Conservation (phyloP, 148 eudicot species). For the Rhododendron williamsianum region DNA sequence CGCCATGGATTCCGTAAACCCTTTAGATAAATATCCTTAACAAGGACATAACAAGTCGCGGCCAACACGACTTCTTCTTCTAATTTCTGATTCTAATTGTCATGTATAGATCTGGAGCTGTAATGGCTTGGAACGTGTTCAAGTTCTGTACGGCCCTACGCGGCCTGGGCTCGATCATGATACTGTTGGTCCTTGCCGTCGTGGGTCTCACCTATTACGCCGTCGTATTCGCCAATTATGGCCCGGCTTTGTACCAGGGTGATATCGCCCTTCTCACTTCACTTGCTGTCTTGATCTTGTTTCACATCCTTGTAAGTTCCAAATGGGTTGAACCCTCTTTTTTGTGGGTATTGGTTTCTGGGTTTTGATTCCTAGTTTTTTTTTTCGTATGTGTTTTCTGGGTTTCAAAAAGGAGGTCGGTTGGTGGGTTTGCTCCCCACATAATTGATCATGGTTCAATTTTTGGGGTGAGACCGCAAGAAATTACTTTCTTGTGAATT, state of each 20-base stretch:
- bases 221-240: constrained; percentile 71
- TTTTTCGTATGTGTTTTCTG: background rate
- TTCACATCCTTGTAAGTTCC: constrained; percentile 54
- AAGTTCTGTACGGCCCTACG: constrained; percentile 79
- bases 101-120: constrained; percentile 73
- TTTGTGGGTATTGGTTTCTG: background rate
- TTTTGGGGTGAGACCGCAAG: background rate
- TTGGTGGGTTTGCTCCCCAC: background rate
- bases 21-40: background rate
- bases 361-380: background rate
- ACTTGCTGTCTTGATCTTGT: constrained; percentile 61
- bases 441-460: no score
- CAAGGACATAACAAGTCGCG: background rate
- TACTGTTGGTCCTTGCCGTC: constrained; percentile 71
- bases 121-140: constrained; percentile 99
- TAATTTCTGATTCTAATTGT: background rate
- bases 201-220: constrained; percentile 92
- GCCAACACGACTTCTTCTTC: background rate
- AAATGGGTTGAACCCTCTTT: background rate
- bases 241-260: constrained; percentile 55
- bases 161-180: constrained; percentile 95
- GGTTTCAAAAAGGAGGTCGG: background rate
- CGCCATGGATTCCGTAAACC: background rate
- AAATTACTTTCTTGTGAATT: no score
- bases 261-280: constrained; percentile 54